These are phyloP conservation scores for Ballota nigra DNA, from an alignment of 257 asterid genomes.

Conservation along the genomic window DNA sequence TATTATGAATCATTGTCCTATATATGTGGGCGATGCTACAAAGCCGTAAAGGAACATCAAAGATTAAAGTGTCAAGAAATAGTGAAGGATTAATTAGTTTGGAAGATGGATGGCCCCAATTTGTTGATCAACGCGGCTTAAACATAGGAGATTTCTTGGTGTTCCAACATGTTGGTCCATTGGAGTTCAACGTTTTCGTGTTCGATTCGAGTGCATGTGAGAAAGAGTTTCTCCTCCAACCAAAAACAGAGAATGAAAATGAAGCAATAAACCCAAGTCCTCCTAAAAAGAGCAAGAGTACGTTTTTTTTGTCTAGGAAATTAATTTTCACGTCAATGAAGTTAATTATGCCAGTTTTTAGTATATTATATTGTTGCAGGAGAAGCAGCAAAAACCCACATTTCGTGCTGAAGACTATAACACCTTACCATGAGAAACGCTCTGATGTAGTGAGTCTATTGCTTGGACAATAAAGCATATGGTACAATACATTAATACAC, in stretches of 20 bases:
- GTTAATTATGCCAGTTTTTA: no score
- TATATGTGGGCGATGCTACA: background rate
- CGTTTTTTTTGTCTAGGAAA: no score
- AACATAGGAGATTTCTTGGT: constrained; percentile 16
- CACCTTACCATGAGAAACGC: no score
- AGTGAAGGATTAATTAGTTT: background rate
- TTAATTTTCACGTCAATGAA: no score
- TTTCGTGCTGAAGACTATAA: no score
- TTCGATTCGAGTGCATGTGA: constrained; percentile 17
- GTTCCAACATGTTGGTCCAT: constrained; percentile 6
- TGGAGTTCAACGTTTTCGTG: constrained; percentile 16
- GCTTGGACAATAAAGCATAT: no score
- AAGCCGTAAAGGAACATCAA: constrained; percentile 11
- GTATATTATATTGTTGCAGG: no score
- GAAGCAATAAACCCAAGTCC: background rate
- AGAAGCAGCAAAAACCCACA: no score
- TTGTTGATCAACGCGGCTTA: constrained; percentile 7
- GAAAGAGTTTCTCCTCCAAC: background rate
- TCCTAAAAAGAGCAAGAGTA: background rate
- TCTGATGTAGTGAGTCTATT: no score
- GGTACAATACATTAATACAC: no score
- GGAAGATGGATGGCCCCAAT: constrained; percentile 21
- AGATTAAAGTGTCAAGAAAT: background rate
- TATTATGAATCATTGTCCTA: no score
- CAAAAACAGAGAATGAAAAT: background rate